Evolutionary conservation across 106 monocot genomes (phyloP).

Genomic region (Dactylorhiza incarnata): DNA sequence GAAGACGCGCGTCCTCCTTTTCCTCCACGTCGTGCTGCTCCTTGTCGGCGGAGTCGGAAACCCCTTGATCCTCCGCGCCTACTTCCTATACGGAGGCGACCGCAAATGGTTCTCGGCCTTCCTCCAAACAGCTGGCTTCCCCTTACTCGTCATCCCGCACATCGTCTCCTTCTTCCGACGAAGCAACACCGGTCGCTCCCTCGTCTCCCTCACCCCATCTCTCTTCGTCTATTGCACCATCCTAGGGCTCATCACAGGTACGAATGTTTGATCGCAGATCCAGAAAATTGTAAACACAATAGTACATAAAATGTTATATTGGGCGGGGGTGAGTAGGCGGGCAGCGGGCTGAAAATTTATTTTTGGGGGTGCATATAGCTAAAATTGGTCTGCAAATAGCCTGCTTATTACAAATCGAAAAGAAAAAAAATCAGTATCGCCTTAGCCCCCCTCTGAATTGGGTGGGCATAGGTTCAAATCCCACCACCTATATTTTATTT

Average conservation of each 20-base stretch:
- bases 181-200: not conserved
- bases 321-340: no score
- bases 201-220: not conserved
- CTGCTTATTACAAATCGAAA: no score
- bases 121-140: conserved; percentile 32
- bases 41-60: conserved; percentile 29
- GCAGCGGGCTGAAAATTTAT: no score
- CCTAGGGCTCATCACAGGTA: conserved; percentile 10
- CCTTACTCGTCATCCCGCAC: conserved; percentile 10
- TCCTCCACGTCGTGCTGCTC: conserved; percentile 12
- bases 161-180: conserved; percentile 5
- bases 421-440: no score
- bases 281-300: no score
- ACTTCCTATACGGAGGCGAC: conserved; percentile 64
- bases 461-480: no score
- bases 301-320: no score
- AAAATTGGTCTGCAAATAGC: no score
- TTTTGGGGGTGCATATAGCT: no score
- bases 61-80: conserved; percentile 53
- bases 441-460: no score
- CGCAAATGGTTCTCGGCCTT: conserved; percentile 53
- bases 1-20: conserved; percentile 8
- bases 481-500: no score
- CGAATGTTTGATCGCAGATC: no score
- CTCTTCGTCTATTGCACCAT: not conserved